Base-by-base conservation (phyloP, 2,329 filamentous ascomycete species). In the Hymenoscyphus scutula region DNA sequence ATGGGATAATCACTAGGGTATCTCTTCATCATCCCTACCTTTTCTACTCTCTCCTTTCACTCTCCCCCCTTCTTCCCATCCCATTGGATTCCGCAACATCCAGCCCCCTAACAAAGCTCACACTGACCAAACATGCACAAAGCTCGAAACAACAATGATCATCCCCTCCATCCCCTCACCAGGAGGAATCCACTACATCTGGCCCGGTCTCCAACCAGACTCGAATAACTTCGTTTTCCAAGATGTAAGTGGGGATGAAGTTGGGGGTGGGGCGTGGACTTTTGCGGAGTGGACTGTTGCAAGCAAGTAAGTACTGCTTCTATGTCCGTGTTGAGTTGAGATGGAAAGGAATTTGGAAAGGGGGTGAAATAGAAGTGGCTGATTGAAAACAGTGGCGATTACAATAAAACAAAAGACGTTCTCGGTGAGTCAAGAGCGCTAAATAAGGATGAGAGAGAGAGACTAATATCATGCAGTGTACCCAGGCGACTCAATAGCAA, bases 141-240 rank as follows among this genome's bases (percentile, higher is more conserved):
- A 34, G 54, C 25, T 61, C 3, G 53, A 61, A 25, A 37, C 53
- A 30, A 56, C 59, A 5, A 59, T 62, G 56, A 51, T 37, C 5
- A 56, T 59, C 8, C 61, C 61, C 5, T 6, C 23, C 8, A 19
- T 59, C 23, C 56, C 56, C 7, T 19, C 48, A 29, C 56, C 45
- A 15, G 37, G 37, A 23, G 60, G 56, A 32, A 59, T 56, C 37
- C 51, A 62, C 34, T 59, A 56, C 25, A 55, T 62, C 25, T 62
- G 56, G 61, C 56, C 61, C 5, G 56, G 61, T 51, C 29, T 62
- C 3, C 48, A 62, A 27, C 56, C 56, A 1, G 30, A 17, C 10
- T 2, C 45, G 51, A 38, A 51, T 19, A 59, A 62, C 41, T 62
- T n/a, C 27, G 61, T 62, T 23, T 62, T 62, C 23, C 51, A 62